A percentile compares a stretch with the other conserved stretches of the same genome.
These are phyloP conservation scores for Neopestalotiopsis sp. DNA, from an alignment of 2,329 filamentous ascomycete species.

Conservation along the genomic window DNA sequence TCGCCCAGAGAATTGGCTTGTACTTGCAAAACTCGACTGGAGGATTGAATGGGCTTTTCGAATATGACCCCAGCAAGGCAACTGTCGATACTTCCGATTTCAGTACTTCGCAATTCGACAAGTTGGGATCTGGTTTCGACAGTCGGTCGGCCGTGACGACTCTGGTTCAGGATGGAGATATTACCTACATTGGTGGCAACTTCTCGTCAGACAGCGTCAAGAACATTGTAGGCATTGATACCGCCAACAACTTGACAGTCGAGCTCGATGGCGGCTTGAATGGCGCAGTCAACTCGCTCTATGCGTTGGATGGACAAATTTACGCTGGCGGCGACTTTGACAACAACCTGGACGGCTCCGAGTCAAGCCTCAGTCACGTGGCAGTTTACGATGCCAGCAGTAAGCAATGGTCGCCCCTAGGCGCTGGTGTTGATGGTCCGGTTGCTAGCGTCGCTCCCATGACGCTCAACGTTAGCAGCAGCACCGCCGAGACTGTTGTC, in stretches of 20 bases:
- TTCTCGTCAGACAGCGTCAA: constrained; percentile 72
- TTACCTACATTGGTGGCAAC: constrained; percentile 81
- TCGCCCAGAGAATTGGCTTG: constrained; percentile 89
- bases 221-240: constrained; percentile 79
- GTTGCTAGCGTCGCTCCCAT: constrained; percentile 79
- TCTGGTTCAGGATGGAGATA: constrained; percentile 68
- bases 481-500: constrained; percentile 73
- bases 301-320: constrained; percentile 67
- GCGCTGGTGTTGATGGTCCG: constrained; percentile 82
- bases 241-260: constrained; percentile 64
- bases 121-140: constrained; percentile 73
- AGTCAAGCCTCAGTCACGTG: constrained; percentile 72
- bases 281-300: constrained; percentile 74
- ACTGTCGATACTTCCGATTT: constrained; percentile 67
- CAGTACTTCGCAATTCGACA: constrained; percentile 74
- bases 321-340: constrained; percentile 89
- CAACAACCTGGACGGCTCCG: constrained; percentile 67
- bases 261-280: constrained; percentile 77
- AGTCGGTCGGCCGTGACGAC: constrained; percentile 70
- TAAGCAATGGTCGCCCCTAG: constrained; percentile 78
- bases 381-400: constrained; percentile 74
- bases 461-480: constrained; percentile 75
- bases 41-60: constrained; percentile 87
- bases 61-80: constrained; percentile 74
- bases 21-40: constrained; percentile 74